Percentiles rank a stretch among this genome's conserved stretches.
Conservation (phyloP, 768 basidiomycete species). For the Lentinus tigrinus region DNA sequence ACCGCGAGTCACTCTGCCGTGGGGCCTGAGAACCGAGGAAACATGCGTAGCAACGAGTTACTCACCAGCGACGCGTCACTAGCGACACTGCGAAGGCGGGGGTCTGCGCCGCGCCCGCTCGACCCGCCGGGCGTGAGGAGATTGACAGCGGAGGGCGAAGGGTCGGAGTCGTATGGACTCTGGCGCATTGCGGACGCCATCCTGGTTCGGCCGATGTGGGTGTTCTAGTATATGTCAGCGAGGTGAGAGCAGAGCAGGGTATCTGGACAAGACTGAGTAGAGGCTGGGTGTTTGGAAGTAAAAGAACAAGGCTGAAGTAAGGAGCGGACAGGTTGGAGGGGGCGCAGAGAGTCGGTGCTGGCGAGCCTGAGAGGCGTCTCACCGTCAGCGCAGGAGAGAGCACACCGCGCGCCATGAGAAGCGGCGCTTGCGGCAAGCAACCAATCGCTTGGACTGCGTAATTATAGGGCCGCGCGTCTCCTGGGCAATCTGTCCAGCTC, state of each 20-base stretch:
- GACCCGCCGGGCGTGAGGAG: slow-evolving; percentile 17
- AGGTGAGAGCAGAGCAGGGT: slow-evolving; percentile 9
- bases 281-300: neutral
- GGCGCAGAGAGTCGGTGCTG: neutral
- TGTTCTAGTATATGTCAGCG: neutral
- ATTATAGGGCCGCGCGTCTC: neutral
- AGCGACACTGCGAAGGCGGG: slow-evolving; percentile 17
- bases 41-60: neutral
- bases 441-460: neutral
- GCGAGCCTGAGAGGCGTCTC: neutral
- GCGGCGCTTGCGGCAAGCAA: neutral
- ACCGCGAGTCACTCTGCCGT: slow-evolving; percentile 20
- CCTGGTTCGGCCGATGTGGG: neutral
- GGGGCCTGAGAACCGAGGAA: neutral
- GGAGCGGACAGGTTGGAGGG: slow-evolving; percentile 6
- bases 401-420: neutral
- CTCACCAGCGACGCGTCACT: slow-evolving; percentile 22
- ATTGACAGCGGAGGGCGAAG: slow-evolving; percentile 20
- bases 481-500: too few relatives aligned
- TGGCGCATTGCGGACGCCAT: slow-evolving; percentile 20
- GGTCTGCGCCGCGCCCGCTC: slow-evolving; percentile 20
- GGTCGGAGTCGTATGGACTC: slow-evolving; percentile 10
- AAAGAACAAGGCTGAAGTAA: slow-evolving; percentile 5
- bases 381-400: too few relatives aligned
- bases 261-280: neutral